Base-by-base conservation (phyloP, 129 eudicot genomes). In the Erigeron canadensis region DNA sequence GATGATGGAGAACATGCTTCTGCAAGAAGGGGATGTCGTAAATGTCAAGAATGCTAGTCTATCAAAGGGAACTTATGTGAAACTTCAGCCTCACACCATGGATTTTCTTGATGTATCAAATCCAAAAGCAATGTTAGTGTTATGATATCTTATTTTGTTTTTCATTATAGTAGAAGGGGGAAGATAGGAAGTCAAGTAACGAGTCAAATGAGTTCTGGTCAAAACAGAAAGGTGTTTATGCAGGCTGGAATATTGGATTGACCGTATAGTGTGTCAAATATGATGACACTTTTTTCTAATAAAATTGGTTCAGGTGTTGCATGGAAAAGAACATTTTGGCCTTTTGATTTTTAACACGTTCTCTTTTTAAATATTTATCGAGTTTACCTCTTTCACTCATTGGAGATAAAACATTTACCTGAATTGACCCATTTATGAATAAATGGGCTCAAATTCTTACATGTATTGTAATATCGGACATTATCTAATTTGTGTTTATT, bases 1-100 rank as follows among this genome's bases (percentile, higher is more conserved):
- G 96, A 90, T 90, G 96, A 90, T 90, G 96, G 84, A 87, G 63
- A 90, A 90, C 72, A 78, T 90, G 95, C 83, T 71, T 38, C 79
- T 90, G 39, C 86, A 80, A 80, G 96, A 90, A 75, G 96, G 91
- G 67, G 96, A 90, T 61, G 74, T 85, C 40, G 80, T 90, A 74
- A 80, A 81, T 50, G 78, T 90, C 23, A 87, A 81, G 83, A 87
- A 81, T 28, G 84, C 87, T 22, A 90, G 91, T 67, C 76, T 90
- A 72, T 80, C 84, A 11, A 87, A 90, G 83, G 96, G 95, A 73
- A 84, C 87, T 65, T 90, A 80, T 28, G 89, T 87, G 68, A 90
- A 90, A 79, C 82, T 90, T 76, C 95, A 90, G 79, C 96, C 95
- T 40, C 96, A 90, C 75, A 85, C 89, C 10, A 83, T 61, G 59